A percentile compares a stretch with the other conserved stretches of the same genome.
Evolutionary conservation across 176 grass and related monocot genomes (phyloP).

Genomic region (Poa annua): DNA sequence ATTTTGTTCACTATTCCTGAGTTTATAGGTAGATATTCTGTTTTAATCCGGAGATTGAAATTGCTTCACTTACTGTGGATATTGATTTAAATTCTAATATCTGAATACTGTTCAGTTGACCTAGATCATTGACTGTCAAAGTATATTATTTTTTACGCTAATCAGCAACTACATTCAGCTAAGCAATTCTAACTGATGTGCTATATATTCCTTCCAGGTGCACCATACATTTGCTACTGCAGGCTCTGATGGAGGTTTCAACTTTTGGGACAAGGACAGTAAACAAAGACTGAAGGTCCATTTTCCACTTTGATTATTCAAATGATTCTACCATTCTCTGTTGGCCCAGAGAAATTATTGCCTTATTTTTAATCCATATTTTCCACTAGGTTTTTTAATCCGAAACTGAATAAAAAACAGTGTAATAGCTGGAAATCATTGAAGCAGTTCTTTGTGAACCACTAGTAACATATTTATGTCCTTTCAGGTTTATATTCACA

Average conservation of each 20-base stretch:
- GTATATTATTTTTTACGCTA: not conserved
- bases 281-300: constrained; percentile 90
- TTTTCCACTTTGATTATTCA: not conserved
- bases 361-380: not conserved
- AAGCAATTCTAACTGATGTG: constrained; percentile 24
- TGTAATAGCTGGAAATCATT: not conserved
- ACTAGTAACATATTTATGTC: not conserved
- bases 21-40: constrained; percentile 10
- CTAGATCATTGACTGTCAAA: constrained; percentile 27
- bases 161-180: constrained; percentile 30
- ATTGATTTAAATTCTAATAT: not conserved
- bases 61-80: not conserved
- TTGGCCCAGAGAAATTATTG: constrained; percentile 14
- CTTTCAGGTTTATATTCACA: not conserved
- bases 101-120: not conserved
- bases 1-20: constrained; percentile 17
- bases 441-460: constrained; percentile 20
- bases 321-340: not conserved
- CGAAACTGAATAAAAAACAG: constrained; percentile 1
- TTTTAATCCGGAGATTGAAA: not conserved
- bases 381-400: not conserved
- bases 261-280: constrained; percentile 95
- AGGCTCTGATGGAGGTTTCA: constrained; percentile 78
- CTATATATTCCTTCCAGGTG: constrained; percentile 54
- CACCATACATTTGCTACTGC: constrained; percentile 84